Base-by-base conservation (phyloP, 2,329 filamentous ascomycete genomes). In the Penicillium sp. region DNA sequence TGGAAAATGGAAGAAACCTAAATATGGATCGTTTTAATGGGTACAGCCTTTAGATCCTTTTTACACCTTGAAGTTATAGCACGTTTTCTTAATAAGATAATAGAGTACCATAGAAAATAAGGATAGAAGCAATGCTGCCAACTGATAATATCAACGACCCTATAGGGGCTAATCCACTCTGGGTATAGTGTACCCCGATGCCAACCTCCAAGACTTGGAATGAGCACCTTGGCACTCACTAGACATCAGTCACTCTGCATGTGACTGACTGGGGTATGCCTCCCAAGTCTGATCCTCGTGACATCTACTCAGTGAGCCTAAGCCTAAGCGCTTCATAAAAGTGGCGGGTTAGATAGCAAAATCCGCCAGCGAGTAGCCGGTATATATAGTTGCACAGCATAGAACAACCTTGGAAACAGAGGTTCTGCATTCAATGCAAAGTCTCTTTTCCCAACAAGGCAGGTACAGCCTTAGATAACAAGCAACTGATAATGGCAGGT, bases 401-500 rank as follows among this genome's bases (percentile, higher is more conserved):
- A 19, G 27, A 23, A 29, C 16, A 29, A 6, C n/a, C 4, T 5
- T 21, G 5, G 36, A 38, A 41, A 34, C 9, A 16, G 7, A 8
- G 21, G 5, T 44, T 16, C 21, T 27, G 7, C 5, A 16, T 15
- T 27, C 21, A 19, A 27, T 11, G 4, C 15, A 33, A 9, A 44
- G 29, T 19, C 27, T n/a, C 27, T 40, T 19, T 33, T 16, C 38
- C 49, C 15, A 41, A 40, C 25, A 23, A 21, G 36, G 51, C 19
- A 54, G 9, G 51, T 50, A 34, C 33, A 47, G n/a, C 23, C 50
- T 38, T 5, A 39, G 41, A 53, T 48, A 48, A 47, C 19, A 43
- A 43, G 27, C 10, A 16, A 50, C 21, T 13, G 25, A 50, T 21
- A 29, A 29, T 21, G 15, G n/a, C n/a, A 49, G 13, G 4, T 21